Conservation (phyloP, 129 eudicot species). For the Flaveria sonorensis region DNA sequence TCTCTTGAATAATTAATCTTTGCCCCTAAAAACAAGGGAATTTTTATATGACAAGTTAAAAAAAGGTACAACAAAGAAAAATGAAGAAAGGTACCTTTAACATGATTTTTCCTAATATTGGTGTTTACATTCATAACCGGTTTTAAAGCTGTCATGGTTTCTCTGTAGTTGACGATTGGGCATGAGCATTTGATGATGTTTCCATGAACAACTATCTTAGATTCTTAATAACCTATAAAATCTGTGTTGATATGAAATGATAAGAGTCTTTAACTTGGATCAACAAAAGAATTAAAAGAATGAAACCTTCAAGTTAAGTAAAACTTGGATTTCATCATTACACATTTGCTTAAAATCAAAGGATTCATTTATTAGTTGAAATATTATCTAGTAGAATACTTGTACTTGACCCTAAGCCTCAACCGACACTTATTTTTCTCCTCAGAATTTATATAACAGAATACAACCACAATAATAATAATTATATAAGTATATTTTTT, state of each 20-base stretch:
- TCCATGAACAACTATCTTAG: background rate
- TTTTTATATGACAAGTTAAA: too few relatives aligned
- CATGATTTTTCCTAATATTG: too few relatives aligned
- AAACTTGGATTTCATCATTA: slow-evolving; percentile 26
- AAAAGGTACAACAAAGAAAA: too few relatives aligned
- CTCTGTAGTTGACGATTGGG: background rate
- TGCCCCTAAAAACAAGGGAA: too few relatives aligned
- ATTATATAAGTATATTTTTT: too few relatives aligned
- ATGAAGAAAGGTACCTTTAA: too few relatives aligned
- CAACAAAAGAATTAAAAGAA: background rate
- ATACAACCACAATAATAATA: background rate
- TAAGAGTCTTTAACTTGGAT: slow-evolving; percentile 3
- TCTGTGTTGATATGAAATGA: background rate
- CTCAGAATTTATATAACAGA: background rate
- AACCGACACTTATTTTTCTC: slow-evolving; percentile 28
- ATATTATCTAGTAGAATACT: slow-evolving; percentile 3
- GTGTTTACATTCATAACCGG: background rate
- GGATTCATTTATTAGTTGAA: slow-evolving; percentile 24
- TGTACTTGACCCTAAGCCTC: slow-evolving; percentile 13
- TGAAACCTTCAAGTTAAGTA: slow-evolving; percentile 30
- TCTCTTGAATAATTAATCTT: too few relatives aligned
- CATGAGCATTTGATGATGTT: background rate
- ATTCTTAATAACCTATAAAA: background rate
- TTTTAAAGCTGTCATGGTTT: background rate
- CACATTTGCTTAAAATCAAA: slow-evolving; percentile 38